These are phyloP conservation scores for Beauveria sp. DNA, from an alignment of 2,329 filamentous ascomycete genomes.

Conservation along the genomic window DNA sequence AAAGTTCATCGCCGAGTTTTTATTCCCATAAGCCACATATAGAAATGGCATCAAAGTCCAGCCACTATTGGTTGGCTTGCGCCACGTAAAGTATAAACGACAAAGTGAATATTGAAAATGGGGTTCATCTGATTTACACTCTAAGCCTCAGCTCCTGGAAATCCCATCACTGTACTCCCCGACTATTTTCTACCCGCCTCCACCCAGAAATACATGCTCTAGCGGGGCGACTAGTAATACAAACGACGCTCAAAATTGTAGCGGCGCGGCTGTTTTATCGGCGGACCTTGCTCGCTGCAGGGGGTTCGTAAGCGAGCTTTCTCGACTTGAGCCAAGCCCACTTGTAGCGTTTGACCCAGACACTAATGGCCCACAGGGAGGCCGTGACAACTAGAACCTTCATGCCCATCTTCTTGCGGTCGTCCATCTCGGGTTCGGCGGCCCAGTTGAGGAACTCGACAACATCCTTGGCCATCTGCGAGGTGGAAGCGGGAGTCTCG, in stretches of 20 bases:
- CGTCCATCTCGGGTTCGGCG: slow-evolving; percentile 97
- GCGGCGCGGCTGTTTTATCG: slow-evolving; percentile 29
- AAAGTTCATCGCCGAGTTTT: neutral
- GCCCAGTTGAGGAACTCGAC: slow-evolving; percentile 99
- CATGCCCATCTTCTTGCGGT: slow-evolving; percentile 99
- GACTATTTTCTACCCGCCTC: slow-evolving; percentile 32
- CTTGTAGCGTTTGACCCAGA: slow-evolving; percentile 99
- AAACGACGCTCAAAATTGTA: slow-evolving; percentile 23
- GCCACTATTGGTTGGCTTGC: neutral
- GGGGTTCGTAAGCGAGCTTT: slow-evolving; percentile 84
- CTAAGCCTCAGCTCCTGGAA: slow-evolving; percentile 29
- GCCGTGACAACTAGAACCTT: slow-evolving; percentile 82
- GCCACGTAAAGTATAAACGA: slow-evolving; percentile 4
- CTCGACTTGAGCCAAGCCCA: slow-evolving; percentile 94
- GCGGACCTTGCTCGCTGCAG: slow-evolving; percentile 46
- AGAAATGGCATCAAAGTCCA: neutral
- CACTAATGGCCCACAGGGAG: slow-evolving; percentile 74
- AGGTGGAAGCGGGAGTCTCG: slow-evolving; percentile 84
- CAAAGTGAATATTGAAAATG: slow-evolving; percentile 31
- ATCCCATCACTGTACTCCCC: slow-evolving; percentile 21
- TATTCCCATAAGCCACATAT: too few relatives aligned
- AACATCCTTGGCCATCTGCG: slow-evolving; percentile 99
- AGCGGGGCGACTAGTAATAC: slow-evolving; percentile 33
- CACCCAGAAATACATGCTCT: slow-evolving; percentile 35
- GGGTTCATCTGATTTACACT: slow-evolving; percentile 44